Conservation (phyloP, 2,329 filamentous ascomycete species). For the Alternaria sp. region DNA sequence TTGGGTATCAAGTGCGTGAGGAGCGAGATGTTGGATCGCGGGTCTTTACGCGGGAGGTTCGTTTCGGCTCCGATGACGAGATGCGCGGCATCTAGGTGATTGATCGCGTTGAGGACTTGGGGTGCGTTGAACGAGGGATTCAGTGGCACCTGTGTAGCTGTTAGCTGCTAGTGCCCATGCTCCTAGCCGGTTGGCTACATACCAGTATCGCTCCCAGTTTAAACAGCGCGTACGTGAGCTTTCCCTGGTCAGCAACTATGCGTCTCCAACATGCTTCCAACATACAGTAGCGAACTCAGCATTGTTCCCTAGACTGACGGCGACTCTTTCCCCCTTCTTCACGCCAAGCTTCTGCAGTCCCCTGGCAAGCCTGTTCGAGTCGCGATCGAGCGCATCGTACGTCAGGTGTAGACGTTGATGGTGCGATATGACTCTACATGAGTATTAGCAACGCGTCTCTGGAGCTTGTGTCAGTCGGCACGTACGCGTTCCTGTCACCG, state of each 20-base stretch:
- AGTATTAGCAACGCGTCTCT: conserved; percentile 1
- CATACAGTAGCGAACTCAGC: conserved; percentile 79
- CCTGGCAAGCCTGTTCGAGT: conserved; percentile 76
- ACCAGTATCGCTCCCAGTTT: conserved; percentile 92
- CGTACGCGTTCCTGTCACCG: conserved; percentile 69
- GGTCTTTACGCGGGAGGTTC: conserved; percentile 72
- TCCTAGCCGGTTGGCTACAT: conserved; percentile 17
- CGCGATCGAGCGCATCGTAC: conserved; percentile 75
- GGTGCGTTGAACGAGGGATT: conserved; percentile 85
- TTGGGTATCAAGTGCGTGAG: conserved; percentile 62
- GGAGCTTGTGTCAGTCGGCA: neutral
- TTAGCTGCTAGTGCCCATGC: neutral
- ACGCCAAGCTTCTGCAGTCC: conserved; percentile 75
- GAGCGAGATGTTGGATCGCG: conserved; percentile 65
- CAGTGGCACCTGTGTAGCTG: conserved; percentile 70
- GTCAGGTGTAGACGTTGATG: conserved; percentile 71
- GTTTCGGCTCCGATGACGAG: conserved; percentile 88
- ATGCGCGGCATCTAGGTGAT: conserved; percentile 74
- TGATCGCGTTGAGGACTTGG: conserved; percentile 80
- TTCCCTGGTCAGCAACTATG: conserved; percentile 22
- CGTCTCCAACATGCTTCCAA: neutral
- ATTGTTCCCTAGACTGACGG: conserved; percentile 84
- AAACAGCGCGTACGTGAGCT: conserved; percentile 81
- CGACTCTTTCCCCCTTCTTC: conserved; percentile 81
- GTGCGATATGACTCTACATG: conserved; percentile 60